Evolutionary conservation across 306 rosid genomes (phyloP).

Genomic region (Malus asiatica): DNA sequence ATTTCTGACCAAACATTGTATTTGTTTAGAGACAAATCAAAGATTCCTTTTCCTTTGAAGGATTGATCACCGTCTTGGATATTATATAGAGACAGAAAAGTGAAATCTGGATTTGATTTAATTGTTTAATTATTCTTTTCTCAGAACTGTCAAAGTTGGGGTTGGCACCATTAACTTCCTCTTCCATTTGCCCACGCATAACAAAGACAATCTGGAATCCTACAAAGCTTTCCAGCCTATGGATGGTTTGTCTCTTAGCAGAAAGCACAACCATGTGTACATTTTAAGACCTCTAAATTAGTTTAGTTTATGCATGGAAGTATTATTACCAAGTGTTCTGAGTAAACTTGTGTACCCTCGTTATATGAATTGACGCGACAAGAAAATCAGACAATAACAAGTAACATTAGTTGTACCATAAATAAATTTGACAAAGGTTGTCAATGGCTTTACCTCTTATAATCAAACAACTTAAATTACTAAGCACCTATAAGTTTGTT

Average conservation of each 20-base stretch:
- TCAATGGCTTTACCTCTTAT: too few relatives aligned
- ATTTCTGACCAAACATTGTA: neutral
- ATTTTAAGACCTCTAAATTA: neutral
- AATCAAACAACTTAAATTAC: too few relatives aligned
- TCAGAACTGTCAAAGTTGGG: constrained; percentile 7
- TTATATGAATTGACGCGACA: neutral
- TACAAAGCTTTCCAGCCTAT: constrained; percentile 24
- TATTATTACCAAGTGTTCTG: neutral
- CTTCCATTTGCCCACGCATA: neutral
- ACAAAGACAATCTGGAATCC: neutral
- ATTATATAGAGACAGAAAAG: neutral
- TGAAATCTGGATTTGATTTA: neutral
- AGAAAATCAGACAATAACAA: too few relatives aligned
- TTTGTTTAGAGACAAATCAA: neutral
- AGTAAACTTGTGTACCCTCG: neutral
- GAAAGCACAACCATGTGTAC: neutral
- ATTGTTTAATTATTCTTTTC: neutral
- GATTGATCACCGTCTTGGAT: neutral
- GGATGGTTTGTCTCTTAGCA: constrained; percentile 5
- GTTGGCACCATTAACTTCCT: constrained; percentile 4
- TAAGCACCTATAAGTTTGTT: neutral
- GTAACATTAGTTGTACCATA: too few relatives aligned
- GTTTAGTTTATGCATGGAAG: neutral
- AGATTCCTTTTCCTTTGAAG: constrained; percentile 1
- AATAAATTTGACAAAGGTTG: too few relatives aligned